Base-by-base conservation (phyloP, 2,329 filamentous ascomycete species). In the Elsinoe arachidis region DNA sequence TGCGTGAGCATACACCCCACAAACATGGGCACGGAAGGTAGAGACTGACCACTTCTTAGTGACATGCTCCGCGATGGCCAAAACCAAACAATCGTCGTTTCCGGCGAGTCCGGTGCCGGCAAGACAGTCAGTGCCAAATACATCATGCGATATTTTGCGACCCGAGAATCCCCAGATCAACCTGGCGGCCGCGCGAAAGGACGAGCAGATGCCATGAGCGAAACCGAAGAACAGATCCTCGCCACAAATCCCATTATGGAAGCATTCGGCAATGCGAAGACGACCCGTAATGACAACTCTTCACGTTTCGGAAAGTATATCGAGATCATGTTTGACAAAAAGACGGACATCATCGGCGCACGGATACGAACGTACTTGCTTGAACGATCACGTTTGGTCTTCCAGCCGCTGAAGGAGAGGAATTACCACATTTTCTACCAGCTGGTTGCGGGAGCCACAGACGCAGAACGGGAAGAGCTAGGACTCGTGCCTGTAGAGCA, bases 391-490 rank as follows among this genome's bases (percentile, higher is more conserved):
- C 86, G 93, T 75, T 78, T 99, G 66, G 93, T 97, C 15, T 99
- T 97, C 73, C 93, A 99, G 70, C 93, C 93, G 41, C 78, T 96
- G 62, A 97, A 96, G 76, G 93, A 99, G 77, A 83, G 93, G 64
- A 99, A 99, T 72, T 99, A 99, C 75, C 93, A 99, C 73, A 92
- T 99, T 67, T 99, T 99, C 76, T 99, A 99, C 73, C 93, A 99
- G 73, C 81, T 99, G 54, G 85, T 96, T 46, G 90, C 91, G 52
- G 93, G 95, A 69, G 88, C 91, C n/a, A 85, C 88, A 1, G 88
- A 95, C 33, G 79, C 83, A 61, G 86, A 96, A 73, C 85, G 85
- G 52, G 81, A 92, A 69, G 86, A 92, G 64, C 80, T 96, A 59
- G 83, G 84, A 43, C 76, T 99, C 60, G 75, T 90, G 44, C 82